phyloP scores from a whole-genome alignment of 495 filamentous ascomycete species.

The Hypomontagnella submonticulosa region DNA sequence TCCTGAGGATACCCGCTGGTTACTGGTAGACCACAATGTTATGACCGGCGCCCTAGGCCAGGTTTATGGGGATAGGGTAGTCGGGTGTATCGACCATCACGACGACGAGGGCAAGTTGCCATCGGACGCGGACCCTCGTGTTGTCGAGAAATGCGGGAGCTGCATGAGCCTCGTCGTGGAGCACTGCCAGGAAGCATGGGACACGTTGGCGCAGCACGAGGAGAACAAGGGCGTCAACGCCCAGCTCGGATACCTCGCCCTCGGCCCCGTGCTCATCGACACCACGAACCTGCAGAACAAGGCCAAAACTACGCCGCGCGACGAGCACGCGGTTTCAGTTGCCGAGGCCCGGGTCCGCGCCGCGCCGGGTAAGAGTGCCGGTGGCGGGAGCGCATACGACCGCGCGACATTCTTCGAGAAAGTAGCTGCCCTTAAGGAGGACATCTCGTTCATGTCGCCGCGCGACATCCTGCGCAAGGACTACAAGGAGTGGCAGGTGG shows the following conservation, averaged over 20 bases:
- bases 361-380: neutral
- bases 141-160: constrained; percentile 78
- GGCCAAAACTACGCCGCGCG: constrained; percentile 78
- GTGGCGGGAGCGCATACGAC: constrained; percentile 57
- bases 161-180: constrained; percentile 82
- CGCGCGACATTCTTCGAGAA: constrained; percentile 68
- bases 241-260: constrained; percentile 77
- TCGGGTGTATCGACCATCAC: constrained; percentile 94
- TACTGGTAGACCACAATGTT: constrained; percentile 92
- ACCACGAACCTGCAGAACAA: constrained; percentile 76
- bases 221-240: constrained; percentile 49
- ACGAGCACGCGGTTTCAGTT: constrained; percentile 71
- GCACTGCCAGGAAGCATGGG: constrained; percentile 70
- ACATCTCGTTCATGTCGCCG: constrained; percentile 73
- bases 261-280: constrained; percentile 86
- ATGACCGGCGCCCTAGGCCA: constrained; percentile 65
- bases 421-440: constrained; percentile 74
- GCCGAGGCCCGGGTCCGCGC: constrained; percentile 60
- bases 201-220: constrained; percentile 39
- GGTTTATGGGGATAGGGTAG: constrained; percentile 58
- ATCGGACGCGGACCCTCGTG: constrained; percentile 61
- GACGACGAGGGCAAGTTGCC: constrained; percentile 78
- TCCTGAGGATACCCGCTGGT: constrained; percentile 61
- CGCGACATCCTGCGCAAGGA: constrained; percentile 86
- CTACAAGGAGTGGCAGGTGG: constrained; percentile 89